Base-by-base conservation (phyloP, 108 stramenopile species). In the Skeletonema tropicum region DNA sequence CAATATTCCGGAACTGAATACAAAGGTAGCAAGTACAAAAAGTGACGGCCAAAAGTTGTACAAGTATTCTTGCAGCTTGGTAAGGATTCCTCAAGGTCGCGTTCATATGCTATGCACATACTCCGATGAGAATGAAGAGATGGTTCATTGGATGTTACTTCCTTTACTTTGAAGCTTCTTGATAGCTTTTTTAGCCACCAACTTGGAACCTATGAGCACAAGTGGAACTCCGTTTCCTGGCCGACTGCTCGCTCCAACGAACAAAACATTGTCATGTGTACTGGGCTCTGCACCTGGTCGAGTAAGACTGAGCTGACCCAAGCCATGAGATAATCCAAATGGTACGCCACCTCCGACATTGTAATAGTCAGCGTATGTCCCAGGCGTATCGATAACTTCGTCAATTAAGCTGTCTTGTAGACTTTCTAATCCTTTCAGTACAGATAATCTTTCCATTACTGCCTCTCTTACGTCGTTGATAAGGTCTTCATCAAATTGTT, bases 161-260 rank as follows among this genome's bases (percentile, higher is more conserved):
- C 23, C 9, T 23, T 23, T 21, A 9, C 52, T 23, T 23, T 55
- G 52, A 55, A 77, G 63, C 62, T 73, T 74, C 30, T 73, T 58
- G 33, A 85, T 60, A 46, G 85, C 85, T 60, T 66, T 81, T 45
- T 85, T 68, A 26, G 88, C 79, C 5, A 89, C 92, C 49, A 77
- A 73, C 62, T 86, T 91, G 13, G 92, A 88, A 14, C 94, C 92
- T 38, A 93, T 88, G 39, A 97, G 73, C 14, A 97, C 95, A 30
- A 97, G 74, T 2, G 97, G 96, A 8, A 97, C 95, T 8, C 97
- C 97, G 68, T 97, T 97, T 3, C 97, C 97, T 5, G 97, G 97
- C 15, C 94, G 72, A 45, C 79, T 93, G 42, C 91, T 93, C 7
- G 97, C 97, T 48, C 96, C 97, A 69, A 90, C 90, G 73, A 83